Base-by-base conservation (phyloP, 495 filamentous ascomycete genomes). In the Viridothelium virens region DNA sequence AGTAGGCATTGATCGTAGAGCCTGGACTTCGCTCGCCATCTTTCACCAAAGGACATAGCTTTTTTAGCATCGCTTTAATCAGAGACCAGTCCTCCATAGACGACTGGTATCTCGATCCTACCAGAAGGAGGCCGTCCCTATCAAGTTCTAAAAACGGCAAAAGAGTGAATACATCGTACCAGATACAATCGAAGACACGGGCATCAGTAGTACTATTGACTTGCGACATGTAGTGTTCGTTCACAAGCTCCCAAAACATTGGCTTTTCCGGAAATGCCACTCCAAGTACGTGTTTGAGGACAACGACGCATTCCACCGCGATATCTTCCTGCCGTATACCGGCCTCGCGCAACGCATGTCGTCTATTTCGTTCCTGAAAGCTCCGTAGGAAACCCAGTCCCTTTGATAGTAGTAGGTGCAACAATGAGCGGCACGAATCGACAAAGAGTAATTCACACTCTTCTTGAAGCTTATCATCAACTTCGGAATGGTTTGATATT, bases 141-240 rank as follows among this genome's bases (percentile, higher is more conserved):
- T 97, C 87, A 61, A 98, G 82, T 68, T 96, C 91, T 31, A 84
- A 77, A 3, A 93, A 78, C 2, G 94, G 93, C 11, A 96, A 76
- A 2, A 91, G 73, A 0, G 84, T 85, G 70, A 93, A 95, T 48
- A 91, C 67, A n/a, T 80, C 77, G 46, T 82, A 81, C 94, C 94
- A 98, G 9, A 80, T 74, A 6, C 73, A 73, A 72, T 98, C 94
- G 41, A 95, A 81, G 12, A 70, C 67, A 12, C 74, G 74, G 37
- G 87, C 75, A 69, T 92, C 82, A 25, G 72, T 74, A n/a, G 72
- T 68, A 34, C 69, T 65, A 3, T 73, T 69, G n/a, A 77, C 62
- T 3, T 75, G 65, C 3, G 36, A 14, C 5, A 70, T 63, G 66
- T 87, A 76, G 63, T 79, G 75, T 7, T 76, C 68, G 64, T 86